Evolutionary conservation across 2,329 filamentous ascomycete species (phyloP), one percentile per base, ranked within the genome.

Genomic region (Orbilia brochopaga): DNA sequence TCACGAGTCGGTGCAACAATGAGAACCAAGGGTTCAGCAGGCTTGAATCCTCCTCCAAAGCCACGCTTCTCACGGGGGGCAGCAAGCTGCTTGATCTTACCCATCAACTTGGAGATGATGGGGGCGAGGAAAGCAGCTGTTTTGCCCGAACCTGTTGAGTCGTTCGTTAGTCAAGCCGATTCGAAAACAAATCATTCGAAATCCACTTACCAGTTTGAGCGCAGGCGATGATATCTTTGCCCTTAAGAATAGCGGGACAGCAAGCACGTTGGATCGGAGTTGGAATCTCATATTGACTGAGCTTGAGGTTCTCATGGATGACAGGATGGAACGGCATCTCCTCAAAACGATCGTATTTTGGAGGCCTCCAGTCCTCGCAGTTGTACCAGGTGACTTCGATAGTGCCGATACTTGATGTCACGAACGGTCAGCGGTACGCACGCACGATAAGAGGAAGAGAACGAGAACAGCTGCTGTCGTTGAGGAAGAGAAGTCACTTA

Each of bases 121-220:
- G 94, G 94, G 62, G 97, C 86, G 2, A 99, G 81, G 78, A 94
- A 99, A 0, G 94, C 92, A 0, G 90, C 93, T 0, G 94, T 99
- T 83, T 99, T 99, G 58, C 94, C 94, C 24, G 93, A 97, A 19
- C 94, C 93, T 97, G 56, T 54, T 3, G 73, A 77, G 21, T 24
- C 70, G 19, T 32, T 24, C 70, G 19, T 32, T 24, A 57, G 21
- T 10, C 48, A 24, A 56, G 7, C 19, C 19, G 32, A 44, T 13
- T 17, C 11, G 57, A 48, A 27, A 13, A 8, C 24, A 21, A 2
- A 42, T 21, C 57, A 44, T 50, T 11, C n/a, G 19, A 15, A 46
- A 11, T 3, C 24, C n/a, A 81, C 85, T 79, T 82, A 95, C 93
- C 93, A 53, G 94, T 99, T 80, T 97, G 93, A 7, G 94, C 92